Conservation (phyloP, 1,139 yeast genomes). For the Yamadazyma atlantica region DNA sequence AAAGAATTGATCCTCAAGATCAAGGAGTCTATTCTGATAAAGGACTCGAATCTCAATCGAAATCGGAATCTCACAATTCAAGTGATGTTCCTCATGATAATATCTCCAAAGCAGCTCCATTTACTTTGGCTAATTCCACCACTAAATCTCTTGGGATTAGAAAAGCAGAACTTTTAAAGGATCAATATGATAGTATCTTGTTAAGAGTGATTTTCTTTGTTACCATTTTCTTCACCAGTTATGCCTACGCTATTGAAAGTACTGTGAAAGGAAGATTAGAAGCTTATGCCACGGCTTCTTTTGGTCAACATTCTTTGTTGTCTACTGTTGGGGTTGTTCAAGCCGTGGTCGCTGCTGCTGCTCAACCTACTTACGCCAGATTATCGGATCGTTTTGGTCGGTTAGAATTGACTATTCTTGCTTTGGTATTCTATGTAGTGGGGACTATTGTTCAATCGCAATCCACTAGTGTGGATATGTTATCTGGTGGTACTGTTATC, state of each 20-base stretch:
- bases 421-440: slow-evolving; percentile 60
- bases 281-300: slow-evolving; percentile 56
- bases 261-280: slow-evolving; percentile 51
- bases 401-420: slow-evolving; percentile 50
- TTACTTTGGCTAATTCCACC: slow-evolving; percentile 15
- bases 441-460: slow-evolving; percentile 74
- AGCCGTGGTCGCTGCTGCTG: slow-evolving; percentile 68
- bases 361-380: slow-evolving; percentile 70
- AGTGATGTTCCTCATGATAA: slow-evolving; percentile 3
- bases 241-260: slow-evolving; percentile 67
- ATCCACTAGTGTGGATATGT: slow-evolving; percentile 61
- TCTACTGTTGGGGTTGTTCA: slow-evolving; percentile 66
- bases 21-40: not conserved
- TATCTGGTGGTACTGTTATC: slow-evolving; percentile 72
- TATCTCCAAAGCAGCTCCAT: not conserved
- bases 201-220: slow-evolving; percentile 42
- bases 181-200: slow-evolving; percentile 24
- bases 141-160: slow-evolving; percentile 37
- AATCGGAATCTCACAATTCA: not conserved
- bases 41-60: not conserved
- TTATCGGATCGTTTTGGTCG: slow-evolving; percentile 73
- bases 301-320: slow-evolving; percentile 55
- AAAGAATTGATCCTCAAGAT: not conserved
- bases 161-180: slow-evolving; percentile 41
- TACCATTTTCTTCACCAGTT: slow-evolving; percentile 58